These are phyloP conservation scores for Cutaneotrichosporon cavernicola DNA, from an alignment of 1,284 basidiomycete species.

Conservation along the genomic window DNA sequence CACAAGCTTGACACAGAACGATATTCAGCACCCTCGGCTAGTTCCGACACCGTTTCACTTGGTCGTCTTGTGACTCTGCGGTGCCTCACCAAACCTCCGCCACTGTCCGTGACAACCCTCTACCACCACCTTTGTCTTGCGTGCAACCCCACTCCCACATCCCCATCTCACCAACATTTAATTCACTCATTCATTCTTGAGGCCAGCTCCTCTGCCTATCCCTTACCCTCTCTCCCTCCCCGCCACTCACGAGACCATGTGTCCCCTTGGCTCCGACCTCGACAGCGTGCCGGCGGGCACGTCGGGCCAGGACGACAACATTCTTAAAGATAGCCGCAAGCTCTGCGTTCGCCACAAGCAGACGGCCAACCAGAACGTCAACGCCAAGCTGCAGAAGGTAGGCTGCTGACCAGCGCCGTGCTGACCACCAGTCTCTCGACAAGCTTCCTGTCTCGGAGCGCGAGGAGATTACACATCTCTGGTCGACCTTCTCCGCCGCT, in stretches of 20 bases:
- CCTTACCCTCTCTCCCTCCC: neutral
- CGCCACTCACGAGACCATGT: neutral
- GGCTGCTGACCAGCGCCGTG: conserved; percentile 36
- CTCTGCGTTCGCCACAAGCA: conserved; percentile 69
- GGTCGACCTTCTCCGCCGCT: conserved; percentile 96
- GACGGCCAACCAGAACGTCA: conserved; percentile 96
- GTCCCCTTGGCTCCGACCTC: neutral
- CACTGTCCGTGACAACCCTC: neutral
- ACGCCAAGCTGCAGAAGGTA: conserved; percentile 88
- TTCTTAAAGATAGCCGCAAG: conserved; percentile 41
- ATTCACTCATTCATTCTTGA: conserved; percentile 1
- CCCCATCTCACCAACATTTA: neutral
- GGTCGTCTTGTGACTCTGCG: neutral
- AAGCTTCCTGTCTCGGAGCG: conserved; percentile 84
- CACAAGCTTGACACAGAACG: too few relatives aligned
- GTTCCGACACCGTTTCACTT: neutral
- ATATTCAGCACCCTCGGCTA: neutral
- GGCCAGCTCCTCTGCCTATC: neutral
- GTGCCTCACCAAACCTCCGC: neutral
- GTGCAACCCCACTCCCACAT: neutral
- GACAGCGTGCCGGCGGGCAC: neutral
- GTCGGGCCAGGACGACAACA: neutral
- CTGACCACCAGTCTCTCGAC: conserved; percentile 75
- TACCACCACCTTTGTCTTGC: neutral
- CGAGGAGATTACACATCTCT: conserved; percentile 84